Percentiles rank a stretch among this genome's conserved stretches.
Conservation (phyloP, 352 stramenopile species). For the Globisporangium takayamanum region DNA sequence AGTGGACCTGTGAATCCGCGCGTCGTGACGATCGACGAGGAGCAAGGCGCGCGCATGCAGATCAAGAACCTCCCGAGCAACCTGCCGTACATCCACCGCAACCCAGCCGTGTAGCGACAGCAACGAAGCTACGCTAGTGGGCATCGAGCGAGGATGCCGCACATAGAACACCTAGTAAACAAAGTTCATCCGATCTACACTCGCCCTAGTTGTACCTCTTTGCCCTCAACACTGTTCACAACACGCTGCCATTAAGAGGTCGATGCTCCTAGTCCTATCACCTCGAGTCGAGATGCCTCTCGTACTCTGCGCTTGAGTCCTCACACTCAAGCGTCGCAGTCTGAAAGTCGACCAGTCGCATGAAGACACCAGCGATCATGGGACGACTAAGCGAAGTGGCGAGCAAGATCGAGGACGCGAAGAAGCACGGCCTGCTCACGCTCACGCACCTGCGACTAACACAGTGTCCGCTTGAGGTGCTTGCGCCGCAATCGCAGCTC, state of each 20-base stretch:
- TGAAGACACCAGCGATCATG: conserved; percentile 4
- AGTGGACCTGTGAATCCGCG: conserved; percentile 47
- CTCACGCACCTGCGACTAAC: conserved; percentile 41
- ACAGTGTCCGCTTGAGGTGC: conserved; percentile 33
- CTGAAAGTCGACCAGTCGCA: not conserved
- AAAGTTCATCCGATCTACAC: not conserved
- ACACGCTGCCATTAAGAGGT: no score
- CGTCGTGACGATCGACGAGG: conserved; percentile 87
- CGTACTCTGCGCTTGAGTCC: not conserved
- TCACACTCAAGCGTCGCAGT: not conserved
- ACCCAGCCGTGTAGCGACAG: conserved; percentile 81
- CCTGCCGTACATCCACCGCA: conserved; percentile 92
- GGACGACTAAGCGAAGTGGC: conserved; percentile 23
- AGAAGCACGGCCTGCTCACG: conserved; percentile 51
- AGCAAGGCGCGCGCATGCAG: conserved; percentile 78
- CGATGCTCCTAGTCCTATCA: no score
- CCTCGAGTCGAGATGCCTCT: no score
- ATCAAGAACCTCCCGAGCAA: conserved; percentile 89
- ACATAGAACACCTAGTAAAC: not conserved
- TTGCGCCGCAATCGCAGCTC: conserved; percentile 24
- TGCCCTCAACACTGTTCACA: no score
- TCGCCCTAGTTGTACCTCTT: no score
- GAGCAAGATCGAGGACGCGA: conserved; percentile 53
- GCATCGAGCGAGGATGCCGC: not conserved
- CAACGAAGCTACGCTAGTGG: no score